Conservation (phyloP, 495 filamentous ascomycete genomes). For the Aspergillus hancockii region DNA sequence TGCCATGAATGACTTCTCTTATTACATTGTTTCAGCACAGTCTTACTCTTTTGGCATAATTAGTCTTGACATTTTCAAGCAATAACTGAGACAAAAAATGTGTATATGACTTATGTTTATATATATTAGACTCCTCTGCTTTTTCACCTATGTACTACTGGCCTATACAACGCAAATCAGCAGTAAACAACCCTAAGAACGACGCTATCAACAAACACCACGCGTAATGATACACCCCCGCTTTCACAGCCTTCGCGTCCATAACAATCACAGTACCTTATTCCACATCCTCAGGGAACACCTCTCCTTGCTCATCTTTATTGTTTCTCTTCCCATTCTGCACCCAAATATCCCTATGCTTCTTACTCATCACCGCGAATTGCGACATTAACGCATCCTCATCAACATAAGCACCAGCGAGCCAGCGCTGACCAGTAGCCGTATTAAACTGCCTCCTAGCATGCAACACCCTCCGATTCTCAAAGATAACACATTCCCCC, state of each 20-base stretch:
- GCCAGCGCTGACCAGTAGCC: constrained; percentile 60
- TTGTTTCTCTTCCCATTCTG: too few relatives aligned
- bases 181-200: too few relatives aligned
- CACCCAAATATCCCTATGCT: not conserved
- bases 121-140: too few relatives aligned
- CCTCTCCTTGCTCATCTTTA: too few relatives aligned
- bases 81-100: not conserved
- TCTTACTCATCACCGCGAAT: constrained; percentile 39
- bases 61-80: not conserved
- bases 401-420: constrained; percentile 83
- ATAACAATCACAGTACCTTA: too few relatives aligned
- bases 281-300: too few relatives aligned
- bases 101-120: too few relatives aligned
- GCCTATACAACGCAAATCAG: too few relatives aligned
- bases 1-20: not conserved
- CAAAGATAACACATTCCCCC: constrained; percentile 84
- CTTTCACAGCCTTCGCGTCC: too few relatives aligned
- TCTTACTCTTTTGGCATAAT: not conserved
- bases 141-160: too few relatives aligned
- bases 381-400: constrained; percentile 62
- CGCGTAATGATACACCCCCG: too few relatives aligned
- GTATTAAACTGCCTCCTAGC: constrained; percentile 72
- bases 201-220: too few relatives aligned
- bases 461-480: constrained; percentile 79
- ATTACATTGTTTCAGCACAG: not conserved